These are phyloP conservation scores for Aspergillus bridgeri DNA, from an alignment of 495 filamentous ascomycete genomes.

Conservation along the genomic window DNA sequence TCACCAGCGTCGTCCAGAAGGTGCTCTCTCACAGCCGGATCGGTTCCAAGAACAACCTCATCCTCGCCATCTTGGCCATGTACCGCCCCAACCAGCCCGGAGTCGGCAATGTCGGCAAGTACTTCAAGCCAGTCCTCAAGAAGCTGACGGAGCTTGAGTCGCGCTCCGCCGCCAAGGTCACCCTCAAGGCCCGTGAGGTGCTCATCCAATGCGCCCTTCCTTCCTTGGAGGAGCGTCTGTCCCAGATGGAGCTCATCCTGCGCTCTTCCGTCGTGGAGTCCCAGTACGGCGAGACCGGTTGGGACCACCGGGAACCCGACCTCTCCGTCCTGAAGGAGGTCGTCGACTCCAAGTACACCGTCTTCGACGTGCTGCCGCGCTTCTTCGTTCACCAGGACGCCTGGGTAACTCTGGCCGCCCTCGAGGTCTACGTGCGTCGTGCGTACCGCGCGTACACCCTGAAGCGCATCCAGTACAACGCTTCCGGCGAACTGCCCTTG, in stretches of 20 bases:
- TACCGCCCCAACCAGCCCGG: constrained; percentile 94
- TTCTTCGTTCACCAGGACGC: constrained; percentile 94
- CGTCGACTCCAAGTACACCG: constrained; percentile 95
- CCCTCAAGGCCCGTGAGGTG: constrained; percentile 93
- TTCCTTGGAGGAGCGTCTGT: constrained; percentile 87
- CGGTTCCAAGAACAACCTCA: constrained; percentile 88
- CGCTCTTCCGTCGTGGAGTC: constrained; percentile 96
- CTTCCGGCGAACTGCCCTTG: constrained; percentile 71
- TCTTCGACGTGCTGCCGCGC: constrained; percentile 89
- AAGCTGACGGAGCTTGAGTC: constrained; percentile 90
- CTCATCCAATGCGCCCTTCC: constrained; percentile 96
- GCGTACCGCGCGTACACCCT: constrained; percentile 94
- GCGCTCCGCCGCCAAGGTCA: constrained; percentile 87
- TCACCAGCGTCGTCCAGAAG: constrained; percentile 73
- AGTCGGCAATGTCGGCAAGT: constrained; percentile 79
- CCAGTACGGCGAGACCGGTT: constrained; percentile 93
- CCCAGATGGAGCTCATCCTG: constrained; percentile 98
- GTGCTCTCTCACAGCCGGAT: constrained; percentile 93
- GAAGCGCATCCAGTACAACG: constrained; percentile 83
- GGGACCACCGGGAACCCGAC: constrained; percentile 91
- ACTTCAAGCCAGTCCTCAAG: constrained; percentile 78
- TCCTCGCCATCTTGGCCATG: constrained; percentile 87
- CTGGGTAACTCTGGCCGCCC: constrained; percentile 89
- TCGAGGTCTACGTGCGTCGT: constrained; percentile 94
- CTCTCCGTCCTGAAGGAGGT: constrained; percentile 90